Evolutionary conservation across 2,329 filamentous ascomycete genomes (phyloP), one percentile per base, ranked within the genome.

Genomic region (Camillea tinctor): DNA sequence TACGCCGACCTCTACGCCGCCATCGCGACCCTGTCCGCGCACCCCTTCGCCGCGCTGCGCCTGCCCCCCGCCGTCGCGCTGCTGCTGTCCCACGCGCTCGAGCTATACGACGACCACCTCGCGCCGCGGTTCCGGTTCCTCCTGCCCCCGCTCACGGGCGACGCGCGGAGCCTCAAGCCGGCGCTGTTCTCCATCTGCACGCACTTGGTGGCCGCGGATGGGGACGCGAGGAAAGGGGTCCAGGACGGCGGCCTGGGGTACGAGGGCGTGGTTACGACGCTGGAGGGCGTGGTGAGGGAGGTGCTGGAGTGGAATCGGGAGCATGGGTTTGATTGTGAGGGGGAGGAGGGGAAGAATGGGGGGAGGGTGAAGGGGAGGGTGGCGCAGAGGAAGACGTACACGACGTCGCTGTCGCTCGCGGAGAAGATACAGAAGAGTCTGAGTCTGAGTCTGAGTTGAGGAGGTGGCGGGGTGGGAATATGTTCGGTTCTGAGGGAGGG

Each of bases 291-390:
- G 69, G 65, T 68, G n/a, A 67, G 73, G 54, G 71, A 79, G 64
- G 64, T 80, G 0, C 62, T 79, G 0, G 76, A 78, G 48, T 79
- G 77, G 76, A 79, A 80, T 60, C 63, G 60, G 1, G 75, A 76
- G 59, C 76, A 78, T 52, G 66, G 60, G 19, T 15, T n/a, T n/a
- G n/a, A n/a, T n/a, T n/a, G n/a, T n/a, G n/a, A n/a, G n/a, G n/a
- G 22, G 6, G 60, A 8, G 54, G 30, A 52, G 36, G 26, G 49
- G 4, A 54, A 17, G 19, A 54, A 59, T 48, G 53, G 20, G 30
- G 52, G 21, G 22, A 44, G 55, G 23, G 60, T 44, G 13, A 63
- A 58, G 55, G 55, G 50, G 4, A 60, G 50, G 23, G 22, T 52
- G 48, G 62, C 49, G 49, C 63, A 54, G 4, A 71, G 68, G 56